Evolutionary conservation across 257 asterid species (phyloP), one percentile per base, ranked within the genome.

Genomic region (Plantago major): DNA sequence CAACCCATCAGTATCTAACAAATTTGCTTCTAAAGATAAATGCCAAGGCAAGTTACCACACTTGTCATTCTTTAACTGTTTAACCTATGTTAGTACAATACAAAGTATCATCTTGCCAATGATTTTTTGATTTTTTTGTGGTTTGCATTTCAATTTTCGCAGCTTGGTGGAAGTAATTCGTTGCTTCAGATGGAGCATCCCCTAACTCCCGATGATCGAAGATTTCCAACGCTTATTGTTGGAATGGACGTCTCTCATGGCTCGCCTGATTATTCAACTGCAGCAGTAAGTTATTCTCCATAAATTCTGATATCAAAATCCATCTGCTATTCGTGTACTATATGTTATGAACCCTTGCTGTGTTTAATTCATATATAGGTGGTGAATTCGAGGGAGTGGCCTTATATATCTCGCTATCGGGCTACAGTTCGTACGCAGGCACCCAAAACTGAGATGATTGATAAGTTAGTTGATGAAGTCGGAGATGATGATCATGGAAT

Each of bases 181-280:
- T 15, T 79, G 19, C 57, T 88, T 55, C 38, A 69, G 2, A 60
- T 70, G 28, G 96, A 85, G 76, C 60, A 48, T 15, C 73, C 51
- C 6, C 62, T 75, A 0, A 58, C 78, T 10, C 83, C 89, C 7
- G 19, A 68, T 43, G 73, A 81, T 52, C 79, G 78, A 2, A 43
- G 47, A 52, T 73, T 70, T 1, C 89, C 96, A 11, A 88, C 96
- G 0, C 62, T 88, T 10, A 83, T 88, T 0, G 28, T 82, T 10
- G 96, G 96, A 14, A 88, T 88, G 96, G 96, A 88, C 45, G 96
- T 88, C 9, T 88, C 96, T 6, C 96, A 88, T 55, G 94, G 89
- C 52, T 81, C 96, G n/a, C 85, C 96, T 28, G 88, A 88, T 46
- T 85, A 79, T 13, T 62, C 84, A 16, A 73, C 83, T 68, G 90